Evolutionary conservation across 148 eudicot species (phyloP).

Genomic region (Silene uniflora): DNA sequence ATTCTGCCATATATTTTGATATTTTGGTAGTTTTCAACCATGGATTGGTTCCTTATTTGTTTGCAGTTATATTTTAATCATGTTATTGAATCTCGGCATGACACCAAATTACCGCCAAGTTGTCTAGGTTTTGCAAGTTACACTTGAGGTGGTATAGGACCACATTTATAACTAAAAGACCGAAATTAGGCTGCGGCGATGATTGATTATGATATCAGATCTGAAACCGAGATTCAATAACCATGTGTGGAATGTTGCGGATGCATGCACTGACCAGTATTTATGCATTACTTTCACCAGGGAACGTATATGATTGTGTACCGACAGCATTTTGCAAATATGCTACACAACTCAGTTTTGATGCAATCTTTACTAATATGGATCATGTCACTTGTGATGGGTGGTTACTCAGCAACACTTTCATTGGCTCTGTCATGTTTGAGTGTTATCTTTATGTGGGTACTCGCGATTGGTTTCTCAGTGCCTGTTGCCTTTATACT

Average conservation of each 20-base stretch:
- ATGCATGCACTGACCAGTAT: slow-evolving; percentile 11
- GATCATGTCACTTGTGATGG: slow-evolving; percentile 71
- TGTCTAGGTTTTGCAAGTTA: not conserved
- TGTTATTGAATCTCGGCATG: not conserved
- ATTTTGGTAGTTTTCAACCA: slow-evolving; percentile 56
- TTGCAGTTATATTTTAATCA: slow-evolving; percentile 3
- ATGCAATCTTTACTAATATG: slow-evolving; percentile 75
- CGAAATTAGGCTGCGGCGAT: no score
- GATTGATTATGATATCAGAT: not conserved
- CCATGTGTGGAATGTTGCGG: slow-evolving; percentile 1
- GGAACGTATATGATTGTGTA: slow-evolving; percentile 83
- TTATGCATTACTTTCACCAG: slow-evolving; percentile 36
- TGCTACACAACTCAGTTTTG: slow-evolving; percentile 77
- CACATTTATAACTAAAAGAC: no score
- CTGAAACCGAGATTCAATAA: not conserved
- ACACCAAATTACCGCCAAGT: not conserved
- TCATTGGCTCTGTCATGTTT: slow-evolving; percentile 65
- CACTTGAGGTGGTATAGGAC: no score
- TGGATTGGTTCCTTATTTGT: slow-evolving; percentile 14
- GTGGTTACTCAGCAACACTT: slow-evolving; percentile 62
- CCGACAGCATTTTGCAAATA: slow-evolving; percentile 60
- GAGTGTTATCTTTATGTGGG: slow-evolving; percentile 79
- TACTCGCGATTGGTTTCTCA: slow-evolving; percentile 56
- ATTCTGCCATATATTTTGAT: slow-evolving; percentile 80
- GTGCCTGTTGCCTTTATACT: slow-evolving; percentile 60